Evolutionary conservation across 495 filamentous ascomycete genomes (phyloP), one percentile per base, ranked within the genome.

Genomic region (Xylaria cubensis): DNA sequence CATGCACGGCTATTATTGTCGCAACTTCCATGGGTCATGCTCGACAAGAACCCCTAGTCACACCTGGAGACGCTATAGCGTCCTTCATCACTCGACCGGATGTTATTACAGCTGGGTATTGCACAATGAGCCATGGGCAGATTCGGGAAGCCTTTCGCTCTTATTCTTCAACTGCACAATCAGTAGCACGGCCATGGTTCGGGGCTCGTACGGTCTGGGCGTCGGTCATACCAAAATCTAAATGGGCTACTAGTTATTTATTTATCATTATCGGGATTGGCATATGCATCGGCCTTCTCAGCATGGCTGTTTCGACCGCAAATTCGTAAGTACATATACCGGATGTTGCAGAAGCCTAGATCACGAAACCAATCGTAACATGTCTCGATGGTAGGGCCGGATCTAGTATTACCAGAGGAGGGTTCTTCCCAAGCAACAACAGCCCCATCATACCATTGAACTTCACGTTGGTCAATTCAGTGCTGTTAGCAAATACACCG

Each of bases 11-110:
- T 29, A 55, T 55, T 13, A 12, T 55, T 10, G 51, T 55, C 24
- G 29, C 51, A 5, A 12, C 51, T 26, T 55, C 24, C 24, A 26
- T 55, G 4, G 24, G 21, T 17, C 15, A 29, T 55, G 24, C 51
- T 13, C 21, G 51, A 29, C n/a, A 55, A 29, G 13, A 17, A 53
- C 80, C 82, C 0, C 73, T 90, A 1, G 75, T 87, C 0, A 89
- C 84, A 0, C 55, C 88, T 1, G 88, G 88, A 8, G 87, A 90
- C 76, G 85, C 86, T 9, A 74, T 90, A 12, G 73, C 77, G 5
- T 84, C 81, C 0, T 89, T 88, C 69, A 74, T 90, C 8, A 72
- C 79, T 0, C 72, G 51, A 0, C 83, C 83, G 0, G 86, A 88
- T 64, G 48, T 39, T 4, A 77, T 73, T 2, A 87, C 84, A 5